These are phyloP conservation scores for Symbiodinium pilosum DNA, from an alignment of 73 alveolate species.

Conservation along the genomic window DNA sequence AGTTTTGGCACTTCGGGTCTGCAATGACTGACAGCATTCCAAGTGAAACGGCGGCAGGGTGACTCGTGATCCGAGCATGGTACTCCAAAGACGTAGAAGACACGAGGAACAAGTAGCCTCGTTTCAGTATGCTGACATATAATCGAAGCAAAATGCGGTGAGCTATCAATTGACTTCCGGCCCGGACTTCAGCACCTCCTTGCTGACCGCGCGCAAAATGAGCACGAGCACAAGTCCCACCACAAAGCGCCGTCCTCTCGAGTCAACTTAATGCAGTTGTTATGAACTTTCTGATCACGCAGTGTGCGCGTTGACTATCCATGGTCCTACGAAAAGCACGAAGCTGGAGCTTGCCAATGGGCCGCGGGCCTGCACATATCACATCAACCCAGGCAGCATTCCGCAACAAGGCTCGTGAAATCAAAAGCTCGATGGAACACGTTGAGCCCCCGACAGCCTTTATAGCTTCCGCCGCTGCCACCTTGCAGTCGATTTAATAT, in stretches of 20 bases:
- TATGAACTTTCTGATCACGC: too few species aligned
- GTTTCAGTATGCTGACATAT: too few species aligned
- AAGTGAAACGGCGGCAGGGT: neutral
- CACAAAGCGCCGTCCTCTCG: constrained; percentile 59
- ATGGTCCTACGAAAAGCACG: constrained; percentile 22
- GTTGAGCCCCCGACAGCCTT: neutral
- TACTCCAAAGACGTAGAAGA: neutral
- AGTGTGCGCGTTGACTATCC: neutral
- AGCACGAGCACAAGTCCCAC: constrained; percentile 69
- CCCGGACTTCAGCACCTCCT: constrained; percentile 35
- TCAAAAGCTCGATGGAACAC: too few species aligned
- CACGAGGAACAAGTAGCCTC: constrained; percentile 37
- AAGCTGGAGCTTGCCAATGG: constrained; percentile 37
- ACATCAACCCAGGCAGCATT: neutral
- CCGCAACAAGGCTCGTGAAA: neutral
- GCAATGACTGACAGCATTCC: neutral
- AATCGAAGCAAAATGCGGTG: too few species aligned
- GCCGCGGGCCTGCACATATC: constrained; percentile 25
- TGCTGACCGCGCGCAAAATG: constrained; percentile 32
- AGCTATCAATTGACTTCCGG: too few species aligned
- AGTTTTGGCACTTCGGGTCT: neutral
- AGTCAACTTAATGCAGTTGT: too few species aligned
- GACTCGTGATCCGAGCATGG: constrained; percentile 80
- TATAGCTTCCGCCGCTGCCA: neutral
- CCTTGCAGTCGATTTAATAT: neutral